Percentiles rank a stretch among this genome's conserved stretches.
These are phyloP conservation scores for Oxyria digyna DNA, from an alignment of 148 eudicot genomes.

Conservation along the genomic window DNA sequence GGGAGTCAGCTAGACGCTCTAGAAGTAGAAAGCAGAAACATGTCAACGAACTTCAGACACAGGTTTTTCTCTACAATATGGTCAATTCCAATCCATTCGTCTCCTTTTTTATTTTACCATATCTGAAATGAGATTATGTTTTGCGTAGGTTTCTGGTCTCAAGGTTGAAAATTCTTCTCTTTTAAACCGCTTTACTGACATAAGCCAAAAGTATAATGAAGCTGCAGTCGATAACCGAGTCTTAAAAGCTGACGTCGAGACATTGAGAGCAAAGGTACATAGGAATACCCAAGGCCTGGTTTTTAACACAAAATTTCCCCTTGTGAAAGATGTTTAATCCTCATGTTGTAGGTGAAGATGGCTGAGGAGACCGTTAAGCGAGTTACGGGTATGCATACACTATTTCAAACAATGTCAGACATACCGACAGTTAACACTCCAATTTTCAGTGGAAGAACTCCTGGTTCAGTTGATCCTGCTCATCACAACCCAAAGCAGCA, in stretches of 20 bases:
- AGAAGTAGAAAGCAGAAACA: slow-evolving; percentile 98
- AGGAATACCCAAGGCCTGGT: neutral
- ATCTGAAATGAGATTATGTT: neutral
- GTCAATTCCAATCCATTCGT: neutral
- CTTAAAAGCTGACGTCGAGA: slow-evolving; percentile 94
- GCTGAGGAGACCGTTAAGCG: slow-evolving; percentile 95
- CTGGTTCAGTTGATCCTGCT: slow-evolving; percentile 51
- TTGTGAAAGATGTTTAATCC: neutral
- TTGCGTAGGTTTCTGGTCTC: slow-evolving; percentile 65
- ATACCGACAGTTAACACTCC: slow-evolving; percentile 54
- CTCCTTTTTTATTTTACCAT: neutral
- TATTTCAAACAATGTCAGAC: slow-evolving; percentile 80
- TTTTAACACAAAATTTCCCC: neutral
- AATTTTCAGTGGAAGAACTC: slow-evolving; percentile 48
- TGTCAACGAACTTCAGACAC: slow-evolving; percentile 85
- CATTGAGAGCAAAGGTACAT: slow-evolving; percentile 87
- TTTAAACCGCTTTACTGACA: slow-evolving; percentile 68
- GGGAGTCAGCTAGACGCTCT: slow-evolving; percentile 98
- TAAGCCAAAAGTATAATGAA: slow-evolving; percentile 85
- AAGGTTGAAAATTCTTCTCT: slow-evolving; percentile 87
- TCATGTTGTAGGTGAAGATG: slow-evolving; percentile 68
- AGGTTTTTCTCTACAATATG: slow-evolving; percentile 31
- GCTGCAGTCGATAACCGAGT: slow-evolving; percentile 98
- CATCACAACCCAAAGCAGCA: slow-evolving; percentile 56
- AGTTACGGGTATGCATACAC: slow-evolving; percentile 73